Conservation (phyloP, 2,329 filamentous ascomycete genomes). For the Ascochyta viciae-villosae region DNA sequence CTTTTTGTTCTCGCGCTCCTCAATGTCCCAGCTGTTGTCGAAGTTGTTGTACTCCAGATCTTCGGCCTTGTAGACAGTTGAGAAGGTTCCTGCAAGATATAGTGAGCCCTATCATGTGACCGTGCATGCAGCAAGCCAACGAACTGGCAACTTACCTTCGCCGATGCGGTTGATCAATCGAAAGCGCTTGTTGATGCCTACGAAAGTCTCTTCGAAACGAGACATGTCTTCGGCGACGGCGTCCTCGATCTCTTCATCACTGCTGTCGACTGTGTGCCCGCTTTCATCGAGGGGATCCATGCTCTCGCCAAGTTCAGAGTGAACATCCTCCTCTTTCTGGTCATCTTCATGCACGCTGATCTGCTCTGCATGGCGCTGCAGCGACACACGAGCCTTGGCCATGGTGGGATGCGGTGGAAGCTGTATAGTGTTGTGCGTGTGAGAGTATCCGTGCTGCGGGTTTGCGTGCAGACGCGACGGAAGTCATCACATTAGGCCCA, state of each 20-base stretch:
- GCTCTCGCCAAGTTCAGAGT: conserved; percentile 56
- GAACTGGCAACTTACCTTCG: conserved; percentile 69
- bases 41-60: conserved; percentile 85
- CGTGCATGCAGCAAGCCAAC: conserved; percentile 39
- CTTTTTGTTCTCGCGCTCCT: conserved; percentile 67
- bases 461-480: conserved; percentile 12
- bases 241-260: conserved; percentile 68
- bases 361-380: conserved; percentile 36
- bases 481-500: conserved; percentile 16
- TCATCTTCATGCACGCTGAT: conserved; percentile 40
- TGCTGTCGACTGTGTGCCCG: conserved; percentile 55
- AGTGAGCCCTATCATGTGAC: conserved; percentile 34
- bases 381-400: conserved; percentile 41
- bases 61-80: conserved; percentile 98
- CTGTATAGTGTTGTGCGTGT: conserved; percentile 17
- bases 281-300: conserved; percentile 59
- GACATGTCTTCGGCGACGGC: conserved; percentile 85
- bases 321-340: conserved; percentile 47
- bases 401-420: conserved; percentile 26
- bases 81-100: conserved; percentile 79
- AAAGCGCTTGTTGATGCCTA: conserved; percentile 82
- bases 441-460: conserved; percentile 12
- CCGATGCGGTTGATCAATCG: conserved; percentile 95
- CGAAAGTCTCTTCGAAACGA: conserved; percentile 81
- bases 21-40: conserved; percentile 85